Evolutionary conservation across 768 basidiomycete species (phyloP).

Genomic region (Leccinum boreale): DNA sequence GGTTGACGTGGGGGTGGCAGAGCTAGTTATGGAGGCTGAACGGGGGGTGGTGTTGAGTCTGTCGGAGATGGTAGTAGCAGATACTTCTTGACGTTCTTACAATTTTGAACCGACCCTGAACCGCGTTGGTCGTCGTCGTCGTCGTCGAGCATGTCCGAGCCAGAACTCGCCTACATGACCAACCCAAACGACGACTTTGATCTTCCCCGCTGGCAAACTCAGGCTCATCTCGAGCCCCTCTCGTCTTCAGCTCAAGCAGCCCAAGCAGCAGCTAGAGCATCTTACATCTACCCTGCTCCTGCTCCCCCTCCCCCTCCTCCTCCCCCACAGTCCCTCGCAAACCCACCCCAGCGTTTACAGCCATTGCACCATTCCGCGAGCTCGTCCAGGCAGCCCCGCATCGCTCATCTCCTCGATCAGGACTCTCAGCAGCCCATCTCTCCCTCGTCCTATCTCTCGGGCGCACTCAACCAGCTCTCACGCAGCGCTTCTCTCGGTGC

Average conservation of each 20-base stretch:
- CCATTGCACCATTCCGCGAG: slow-evolving; percentile 31
- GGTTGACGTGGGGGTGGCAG: slow-evolving; percentile 54
- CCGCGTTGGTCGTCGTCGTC: slow-evolving; percentile 11
- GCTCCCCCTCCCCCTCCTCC: slow-evolving; percentile 45
- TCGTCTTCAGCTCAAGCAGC: slow-evolving; percentile 63
- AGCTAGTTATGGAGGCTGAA: slow-evolving; percentile 55
- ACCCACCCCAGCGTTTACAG: slow-evolving; percentile 34
- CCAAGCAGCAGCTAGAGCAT: slow-evolving; percentile 42
- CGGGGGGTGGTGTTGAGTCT: slow-evolving; percentile 48
- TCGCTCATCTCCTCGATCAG: slow-evolving; percentile 65
- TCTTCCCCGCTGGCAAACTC: slow-evolving; percentile 55
- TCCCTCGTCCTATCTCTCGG: slow-evolving; percentile 49
- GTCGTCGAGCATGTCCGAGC: slow-evolving; percentile 57
- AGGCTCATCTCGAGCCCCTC: slow-evolving; percentile 41
- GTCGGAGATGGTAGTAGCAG: background rate
- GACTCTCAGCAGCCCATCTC: slow-evolving; percentile 41
- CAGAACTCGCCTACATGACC: slow-evolving; percentile 71
- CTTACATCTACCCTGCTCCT: slow-evolving; percentile 48
- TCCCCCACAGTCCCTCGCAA: slow-evolving; percentile 10
- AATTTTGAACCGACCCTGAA: slow-evolving; percentile 31
- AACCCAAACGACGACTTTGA: slow-evolving; percentile 82
- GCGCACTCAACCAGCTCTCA: slow-evolving; percentile 50
- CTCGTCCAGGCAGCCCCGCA: slow-evolving; percentile 54
- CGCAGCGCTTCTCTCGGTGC: slow-evolving; percentile 65
- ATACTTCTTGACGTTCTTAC: background rate